Evolutionary conservation across 805 yeast species (phyloP).

Genomic region (Ogataea ganodermae): DNA sequence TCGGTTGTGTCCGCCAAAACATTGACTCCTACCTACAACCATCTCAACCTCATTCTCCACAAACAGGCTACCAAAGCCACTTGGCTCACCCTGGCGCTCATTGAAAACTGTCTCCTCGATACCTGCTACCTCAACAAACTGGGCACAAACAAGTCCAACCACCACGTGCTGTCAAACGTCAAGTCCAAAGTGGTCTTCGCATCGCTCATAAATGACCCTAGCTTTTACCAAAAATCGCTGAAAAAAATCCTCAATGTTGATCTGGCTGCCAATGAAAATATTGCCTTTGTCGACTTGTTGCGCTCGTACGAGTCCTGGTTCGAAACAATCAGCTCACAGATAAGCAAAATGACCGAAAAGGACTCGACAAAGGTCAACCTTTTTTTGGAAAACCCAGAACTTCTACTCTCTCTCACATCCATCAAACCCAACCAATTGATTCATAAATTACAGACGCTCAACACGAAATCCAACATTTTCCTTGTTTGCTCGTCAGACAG

Average conservation of each 20-base stretch:
- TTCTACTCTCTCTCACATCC: conserved; percentile 23
- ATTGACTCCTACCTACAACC: conserved; percentile 22
- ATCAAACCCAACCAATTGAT: conserved; percentile 17
- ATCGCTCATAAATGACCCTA: conserved; percentile 32
- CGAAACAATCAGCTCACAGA: conserved; percentile 15
- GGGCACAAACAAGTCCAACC: background rate
- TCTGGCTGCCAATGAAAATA: conserved; percentile 35
- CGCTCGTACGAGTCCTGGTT: conserved; percentile 35
- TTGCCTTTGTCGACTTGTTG: conserved; percentile 44
- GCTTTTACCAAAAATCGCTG: conserved; percentile 35
- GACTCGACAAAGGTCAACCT: conserved; percentile 24
- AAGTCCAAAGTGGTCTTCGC: conserved; percentile 41
- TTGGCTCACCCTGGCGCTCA: conserved; percentile 60
- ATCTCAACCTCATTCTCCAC: conserved; percentile 41
- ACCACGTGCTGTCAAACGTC: background rate
- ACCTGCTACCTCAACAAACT: conserved; percentile 42
- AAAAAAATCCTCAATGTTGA: conserved; percentile 40
- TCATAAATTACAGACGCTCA: conserved; percentile 20
- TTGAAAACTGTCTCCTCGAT: conserved; percentile 53
- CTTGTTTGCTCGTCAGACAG: conserved; percentile 26
- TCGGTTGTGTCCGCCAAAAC: conserved; percentile 40
- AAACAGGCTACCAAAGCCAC: conserved; percentile 58
- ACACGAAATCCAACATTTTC: conserved; percentile 26
- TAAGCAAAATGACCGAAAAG: conserved; percentile 21
- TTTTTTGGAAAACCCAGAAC: conserved; percentile 34